Evolutionary conservation across 2,329 filamentous ascomycete species (phyloP).

Genomic region (Xylariaceae sp.): DNA sequence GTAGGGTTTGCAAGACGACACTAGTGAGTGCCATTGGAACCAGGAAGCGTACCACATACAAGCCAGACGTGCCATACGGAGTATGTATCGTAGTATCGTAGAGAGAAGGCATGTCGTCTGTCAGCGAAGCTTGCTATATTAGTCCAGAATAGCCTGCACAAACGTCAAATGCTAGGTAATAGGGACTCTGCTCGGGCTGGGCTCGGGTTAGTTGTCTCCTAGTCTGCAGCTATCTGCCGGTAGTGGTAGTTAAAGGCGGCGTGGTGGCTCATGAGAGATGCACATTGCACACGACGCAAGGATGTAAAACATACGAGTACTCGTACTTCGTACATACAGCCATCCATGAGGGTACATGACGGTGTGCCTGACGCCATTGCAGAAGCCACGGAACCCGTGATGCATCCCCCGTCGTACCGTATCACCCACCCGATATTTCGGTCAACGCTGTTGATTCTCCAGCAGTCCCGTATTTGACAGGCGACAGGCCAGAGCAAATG

Average conservation of each 20-base stretch:
- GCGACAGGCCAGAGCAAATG: too few species aligned
- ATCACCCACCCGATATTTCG: neutral
- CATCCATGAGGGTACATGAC: neutral
- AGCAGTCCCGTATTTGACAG: neutral
- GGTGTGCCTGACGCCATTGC: conserved; percentile 1
- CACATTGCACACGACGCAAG: neutral
- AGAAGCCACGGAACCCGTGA: conserved; percentile 13
- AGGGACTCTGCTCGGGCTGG: too few species aligned
- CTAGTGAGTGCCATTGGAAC: neutral
- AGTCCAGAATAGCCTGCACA: too few species aligned
- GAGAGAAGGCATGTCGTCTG: too few species aligned
- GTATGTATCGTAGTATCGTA: too few species aligned
- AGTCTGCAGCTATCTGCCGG: neutral
- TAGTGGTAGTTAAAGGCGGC: neutral
- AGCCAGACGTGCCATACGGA: neutral
- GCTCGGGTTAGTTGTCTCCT: neutral
- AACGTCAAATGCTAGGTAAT: too few species aligned
- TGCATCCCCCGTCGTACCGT: conserved; percentile 7
- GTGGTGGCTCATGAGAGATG: neutral
- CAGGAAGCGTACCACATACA: neutral
- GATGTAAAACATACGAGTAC: too few species aligned
- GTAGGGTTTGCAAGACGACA: neutral
- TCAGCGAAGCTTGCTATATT: too few species aligned
- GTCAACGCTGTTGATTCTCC: neutral
- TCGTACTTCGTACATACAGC: neutral